These are phyloP conservation scores for Beauveria scarabaeidicola DNA, from an alignment of 2,329 filamentous ascomycete species.

Conservation along the genomic window DNA sequence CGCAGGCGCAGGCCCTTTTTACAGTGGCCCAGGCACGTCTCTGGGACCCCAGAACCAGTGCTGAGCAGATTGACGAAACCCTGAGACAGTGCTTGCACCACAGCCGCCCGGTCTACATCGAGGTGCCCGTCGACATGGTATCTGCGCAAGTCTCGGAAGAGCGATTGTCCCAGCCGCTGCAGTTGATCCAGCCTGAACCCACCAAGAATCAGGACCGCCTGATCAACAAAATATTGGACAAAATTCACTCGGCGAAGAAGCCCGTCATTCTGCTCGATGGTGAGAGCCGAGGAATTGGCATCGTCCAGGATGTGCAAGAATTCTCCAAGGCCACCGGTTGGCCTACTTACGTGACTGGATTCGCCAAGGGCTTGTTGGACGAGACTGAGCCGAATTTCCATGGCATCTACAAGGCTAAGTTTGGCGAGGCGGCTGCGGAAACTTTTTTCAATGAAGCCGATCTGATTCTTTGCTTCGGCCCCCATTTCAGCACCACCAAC, in stretches of 20 bases:
- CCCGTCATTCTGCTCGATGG: slow-evolving; percentile 46
- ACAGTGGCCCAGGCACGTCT: slow-evolving; percentile 41
- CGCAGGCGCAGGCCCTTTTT: slow-evolving; percentile 39
- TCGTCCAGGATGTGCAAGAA: slow-evolving; percentile 32
- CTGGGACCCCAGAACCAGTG: slow-evolving; percentile 33
- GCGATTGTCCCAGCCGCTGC: slow-evolving; percentile 21
- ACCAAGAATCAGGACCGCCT: slow-evolving; percentile 19
- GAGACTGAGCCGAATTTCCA: slow-evolving; percentile 38
- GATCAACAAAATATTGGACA: slow-evolving; percentile 28
- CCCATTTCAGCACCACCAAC: slow-evolving; percentile 39
- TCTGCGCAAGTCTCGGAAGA: slow-evolving; percentile 24
- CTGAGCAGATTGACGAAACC: slow-evolving; percentile 42
- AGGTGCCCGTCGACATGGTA: slow-evolving; percentile 47
- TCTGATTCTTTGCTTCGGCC: slow-evolving; percentile 37
- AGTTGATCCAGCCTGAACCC: slow-evolving; percentile 12
- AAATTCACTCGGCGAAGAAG: slow-evolving; percentile 35
- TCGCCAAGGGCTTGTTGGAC: slow-evolving; percentile 42
- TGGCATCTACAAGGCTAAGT: slow-evolving; percentile 38
- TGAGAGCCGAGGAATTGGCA: slow-evolving; percentile 33
- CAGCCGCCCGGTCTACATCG: slow-evolving; percentile 48
- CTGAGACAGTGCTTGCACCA: slow-evolving; percentile 42
- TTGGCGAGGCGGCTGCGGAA: slow-evolving; percentile 25
- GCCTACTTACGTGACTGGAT: slow-evolving; percentile 38
- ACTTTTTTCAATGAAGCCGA: slow-evolving; percentile 33
- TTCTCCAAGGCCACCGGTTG: slow-evolving; percentile 35